Evolutionary conservation across 495 filamentous ascomycete genomes (phyloP), one percentile per base, ranked within the genome.

Genomic region (Talaromyces wortmannii): DNA sequence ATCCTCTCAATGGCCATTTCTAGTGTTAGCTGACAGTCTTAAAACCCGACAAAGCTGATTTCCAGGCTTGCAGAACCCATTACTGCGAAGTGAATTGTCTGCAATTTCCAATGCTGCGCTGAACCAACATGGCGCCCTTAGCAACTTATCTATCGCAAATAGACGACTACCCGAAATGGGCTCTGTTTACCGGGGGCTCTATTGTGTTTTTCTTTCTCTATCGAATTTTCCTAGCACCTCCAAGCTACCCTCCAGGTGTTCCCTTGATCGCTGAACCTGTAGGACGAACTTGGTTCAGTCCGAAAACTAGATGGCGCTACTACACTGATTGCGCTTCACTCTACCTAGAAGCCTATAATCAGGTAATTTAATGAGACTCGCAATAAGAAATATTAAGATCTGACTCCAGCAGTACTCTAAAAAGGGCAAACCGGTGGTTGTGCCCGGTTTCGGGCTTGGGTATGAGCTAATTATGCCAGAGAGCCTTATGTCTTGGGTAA

Each of bases 361-460:
- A 64, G 23, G 64, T 63, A 42, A 15, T 57, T 53, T 11, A 50
- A n/a, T 18, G 31, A 17, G 50, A 42, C 10, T 57, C 57, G 6
- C 5, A 52, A 10, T 0, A 16, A 15, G 43, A 45, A 29, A 33
- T 16, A 3, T 13, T 17, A 5, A 17, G 10, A 10, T 18, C 46
- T 17, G 15, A 17, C 10, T 11, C 11, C 17, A 17, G 36, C 36
- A 40, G 67, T 73, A 67, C 52, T 59, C 59, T 11, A 68, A 67
- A 16, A 62, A 59, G 5, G 68, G 65, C 48, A 62, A 61, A 45
- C 50, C 72, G 4, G 65, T 71, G 15, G 31, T 75, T 29, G 13
- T 73, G 11, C 72, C 72, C 4, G 62, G 66, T 2, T 47, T 70
- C 36, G 69, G 65, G 15, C 58, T 67, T 16, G 62, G 63, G 33